A percentile compares a stretch with the other conserved stretches of the same genome.
phyloP scores from a whole-genome alignment of 2,329 filamentous ascomycete species.

The Penicillium fuscoglaucum region DNA sequence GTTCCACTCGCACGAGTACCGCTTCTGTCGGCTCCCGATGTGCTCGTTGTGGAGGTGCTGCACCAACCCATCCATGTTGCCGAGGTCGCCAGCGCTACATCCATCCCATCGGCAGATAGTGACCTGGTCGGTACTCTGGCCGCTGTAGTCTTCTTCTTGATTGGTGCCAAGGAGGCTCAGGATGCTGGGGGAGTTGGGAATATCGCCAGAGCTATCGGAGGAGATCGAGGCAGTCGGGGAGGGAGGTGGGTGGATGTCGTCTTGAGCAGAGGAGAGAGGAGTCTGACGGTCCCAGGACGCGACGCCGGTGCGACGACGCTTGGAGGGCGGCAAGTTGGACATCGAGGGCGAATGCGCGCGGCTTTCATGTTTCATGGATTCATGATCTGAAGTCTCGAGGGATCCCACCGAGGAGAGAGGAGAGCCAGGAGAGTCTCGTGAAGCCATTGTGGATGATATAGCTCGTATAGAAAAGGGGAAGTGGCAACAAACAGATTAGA shows the following conservation, averaged over 20 bases:
- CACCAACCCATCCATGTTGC: slow-evolving; percentile 79
- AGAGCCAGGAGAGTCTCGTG: slow-evolving; percentile 57
- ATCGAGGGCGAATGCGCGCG: slow-evolving; percentile 48
- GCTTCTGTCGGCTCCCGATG: slow-evolving; percentile 89
- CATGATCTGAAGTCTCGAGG: slow-evolving; percentile 58
- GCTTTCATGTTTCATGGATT: slow-evolving; percentile 56
- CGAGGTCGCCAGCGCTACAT: slow-evolving; percentile 68
- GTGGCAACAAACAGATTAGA: slow-evolving; percentile 1
- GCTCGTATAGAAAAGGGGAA: not conserved
- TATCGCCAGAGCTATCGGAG: slow-evolving; percentile 84
- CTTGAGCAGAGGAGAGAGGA: slow-evolving; percentile 47
- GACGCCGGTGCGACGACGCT: slow-evolving; percentile 49
- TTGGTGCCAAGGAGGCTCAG: slow-evolving; percentile 42
- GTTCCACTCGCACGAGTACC: slow-evolving; percentile 97
- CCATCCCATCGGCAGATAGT: slow-evolving; percentile 77
- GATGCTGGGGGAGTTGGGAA: slow-evolving; percentile 68
- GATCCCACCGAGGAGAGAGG: slow-evolving; percentile 66
- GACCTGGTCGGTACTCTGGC: slow-evolving; percentile 70
- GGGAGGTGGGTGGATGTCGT: slow-evolving; percentile 41
- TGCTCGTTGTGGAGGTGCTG: slow-evolving; percentile 89
- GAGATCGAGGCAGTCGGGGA: slow-evolving; percentile 71
- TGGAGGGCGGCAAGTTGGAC: slow-evolving; percentile 48
- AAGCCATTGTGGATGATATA: slow-evolving; percentile 39
- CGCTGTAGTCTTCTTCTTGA: slow-evolving; percentile 64
- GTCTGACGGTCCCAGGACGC: slow-evolving; percentile 52